Conservation (phyloP, 106 monocot genomes). For the Hemerocallis citrina region DNA sequence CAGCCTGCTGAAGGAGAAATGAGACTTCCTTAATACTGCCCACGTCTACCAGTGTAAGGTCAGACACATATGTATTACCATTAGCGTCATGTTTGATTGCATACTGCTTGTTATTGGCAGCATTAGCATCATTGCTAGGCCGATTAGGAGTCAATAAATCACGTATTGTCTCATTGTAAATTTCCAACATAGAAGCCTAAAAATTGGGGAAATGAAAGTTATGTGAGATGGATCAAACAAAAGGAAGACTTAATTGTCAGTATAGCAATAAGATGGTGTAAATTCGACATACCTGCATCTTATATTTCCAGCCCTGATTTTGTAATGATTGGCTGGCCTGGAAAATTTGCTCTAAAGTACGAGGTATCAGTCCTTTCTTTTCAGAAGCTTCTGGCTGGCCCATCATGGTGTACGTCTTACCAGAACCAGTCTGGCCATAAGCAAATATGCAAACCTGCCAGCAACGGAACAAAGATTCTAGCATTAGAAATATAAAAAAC, state of each 20-base stretch:
- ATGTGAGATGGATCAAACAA: neutral
- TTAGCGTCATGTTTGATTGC: slow-evolving; percentile 72
- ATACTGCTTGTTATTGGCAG: slow-evolving; percentile 39
- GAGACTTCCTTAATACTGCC: slow-evolving; percentile 71
- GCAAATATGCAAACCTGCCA: slow-evolving; percentile 96
- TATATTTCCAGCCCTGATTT: slow-evolving; percentile 82
- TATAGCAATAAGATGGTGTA: neutral
- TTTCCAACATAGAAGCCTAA: slow-evolving; percentile 90
- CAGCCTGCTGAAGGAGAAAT: slow-evolving; percentile 60
- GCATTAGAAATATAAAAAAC: neutral
- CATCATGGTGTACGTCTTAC: slow-evolving; percentile 99
- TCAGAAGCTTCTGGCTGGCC: slow-evolving; percentile 44
- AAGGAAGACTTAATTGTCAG: neutral
- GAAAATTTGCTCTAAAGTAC: slow-evolving; percentile 88
- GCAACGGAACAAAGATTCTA: neutral
- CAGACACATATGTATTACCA: slow-evolving; percentile 73
- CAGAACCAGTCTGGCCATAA: slow-evolving; percentile 96
- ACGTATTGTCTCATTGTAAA: slow-evolving; percentile 90
- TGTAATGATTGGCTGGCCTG: slow-evolving; percentile 48
- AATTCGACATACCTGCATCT: slow-evolving; percentile 67
- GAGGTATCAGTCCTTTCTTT: slow-evolving; percentile 78
- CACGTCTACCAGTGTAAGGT: slow-evolving; percentile 78
- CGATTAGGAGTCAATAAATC: slow-evolving; percentile 48
- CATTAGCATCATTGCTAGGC: slow-evolving; percentile 22
- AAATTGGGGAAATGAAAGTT: neutral